phyloP scores from a whole-genome alignment of 306 rosid genomes.

The Geum urbanum region DNA sequence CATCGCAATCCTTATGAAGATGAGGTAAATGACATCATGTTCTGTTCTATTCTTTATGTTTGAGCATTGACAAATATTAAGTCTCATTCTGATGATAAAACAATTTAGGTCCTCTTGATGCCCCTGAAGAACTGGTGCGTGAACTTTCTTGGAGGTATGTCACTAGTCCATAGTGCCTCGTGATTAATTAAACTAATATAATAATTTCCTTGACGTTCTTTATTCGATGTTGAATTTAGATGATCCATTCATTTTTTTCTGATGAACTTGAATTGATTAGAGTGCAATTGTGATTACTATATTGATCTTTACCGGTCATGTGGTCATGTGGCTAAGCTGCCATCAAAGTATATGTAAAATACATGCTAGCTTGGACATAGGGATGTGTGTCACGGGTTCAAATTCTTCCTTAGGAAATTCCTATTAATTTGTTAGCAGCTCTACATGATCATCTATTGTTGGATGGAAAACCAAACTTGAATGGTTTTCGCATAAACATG shows the following conservation, averaged over 20 bases:
- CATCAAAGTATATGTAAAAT: not conserved
- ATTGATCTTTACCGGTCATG: not conserved
- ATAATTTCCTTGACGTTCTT: not conserved
- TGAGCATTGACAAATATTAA: slow-evolving; percentile 18
- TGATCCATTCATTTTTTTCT: not conserved
- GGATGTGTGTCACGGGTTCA: not conserved
- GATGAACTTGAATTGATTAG: not conserved
- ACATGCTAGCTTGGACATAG: no score
- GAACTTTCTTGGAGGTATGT: slow-evolving; percentile 95
- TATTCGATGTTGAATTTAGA: not conserved
- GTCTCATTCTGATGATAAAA: slow-evolving; percentile 24
- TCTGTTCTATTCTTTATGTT: slow-evolving; percentile 6
- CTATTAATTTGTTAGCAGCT: not conserved
- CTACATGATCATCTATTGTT: not conserved
- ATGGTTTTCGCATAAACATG: no score
- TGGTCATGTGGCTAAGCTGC: not conserved
- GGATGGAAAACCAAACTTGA: not conserved
- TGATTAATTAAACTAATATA: no score
- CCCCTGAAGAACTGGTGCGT: slow-evolving; percentile 87
- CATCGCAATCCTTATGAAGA: slow-evolving; percentile 93
- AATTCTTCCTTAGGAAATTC: not conserved
- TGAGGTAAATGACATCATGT: slow-evolving; percentile 47
- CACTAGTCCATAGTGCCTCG: not conserved
- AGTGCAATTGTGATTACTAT: not conserved
- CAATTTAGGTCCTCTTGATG: slow-evolving; percentile 80